These are phyloP conservation scores for Eucalyptus tenuipes DNA, from an alignment of 345 rosid species.

Conservation along the genomic window DNA sequence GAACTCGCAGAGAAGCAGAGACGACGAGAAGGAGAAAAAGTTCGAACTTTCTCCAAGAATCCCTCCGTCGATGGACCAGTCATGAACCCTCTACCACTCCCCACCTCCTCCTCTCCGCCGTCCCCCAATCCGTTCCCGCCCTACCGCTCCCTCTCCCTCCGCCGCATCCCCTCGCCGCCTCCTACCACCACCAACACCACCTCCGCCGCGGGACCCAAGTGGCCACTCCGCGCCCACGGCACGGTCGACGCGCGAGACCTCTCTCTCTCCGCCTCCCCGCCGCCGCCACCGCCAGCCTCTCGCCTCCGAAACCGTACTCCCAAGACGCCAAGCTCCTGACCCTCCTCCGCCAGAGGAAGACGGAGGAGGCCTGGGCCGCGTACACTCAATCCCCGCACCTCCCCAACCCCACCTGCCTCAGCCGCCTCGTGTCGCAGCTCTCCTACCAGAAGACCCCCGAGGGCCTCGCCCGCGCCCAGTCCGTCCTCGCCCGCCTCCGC, in stretches of 20 bases:
- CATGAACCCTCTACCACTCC: slow-evolving; percentile 40
- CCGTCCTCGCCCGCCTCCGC: slow-evolving; percentile 91
- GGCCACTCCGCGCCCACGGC: slow-evolving; percentile 11
- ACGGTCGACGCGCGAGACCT: slow-evolving; percentile 15
- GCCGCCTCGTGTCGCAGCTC: slow-evolving; percentile 86
- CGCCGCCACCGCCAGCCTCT: background rate
- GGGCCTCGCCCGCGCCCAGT: slow-evolving; percentile 69
- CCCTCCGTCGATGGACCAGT: slow-evolving; percentile 26
- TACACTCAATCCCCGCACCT: slow-evolving; percentile 50
- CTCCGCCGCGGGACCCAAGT: background rate
- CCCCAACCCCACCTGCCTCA: slow-evolving; percentile 75
- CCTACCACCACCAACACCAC: background rate
- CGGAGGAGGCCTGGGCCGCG: slow-evolving; percentile 74
- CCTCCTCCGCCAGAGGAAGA: slow-evolving; percentile 68
- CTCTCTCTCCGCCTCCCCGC: background rate
- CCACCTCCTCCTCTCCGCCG: slow-evolving; percentile 19
- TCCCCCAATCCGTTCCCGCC: background rate
- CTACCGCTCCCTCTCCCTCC: slow-evolving; percentile 1
- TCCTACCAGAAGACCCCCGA: slow-evolving; percentile 45
- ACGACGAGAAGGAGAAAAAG: background rate
- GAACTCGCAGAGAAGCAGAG: background rate
- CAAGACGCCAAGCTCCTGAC: slow-evolving; percentile 50
- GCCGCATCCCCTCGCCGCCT: slow-evolving; percentile 9
- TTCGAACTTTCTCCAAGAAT: background rate
- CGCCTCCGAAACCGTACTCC: background rate